Percentiles rank a stretch among this genome's conserved stretches.
Evolutionary conservation across 2,329 filamentous ascomycete species (phyloP).

Genomic region (Apiospora pterosperma): DNA sequence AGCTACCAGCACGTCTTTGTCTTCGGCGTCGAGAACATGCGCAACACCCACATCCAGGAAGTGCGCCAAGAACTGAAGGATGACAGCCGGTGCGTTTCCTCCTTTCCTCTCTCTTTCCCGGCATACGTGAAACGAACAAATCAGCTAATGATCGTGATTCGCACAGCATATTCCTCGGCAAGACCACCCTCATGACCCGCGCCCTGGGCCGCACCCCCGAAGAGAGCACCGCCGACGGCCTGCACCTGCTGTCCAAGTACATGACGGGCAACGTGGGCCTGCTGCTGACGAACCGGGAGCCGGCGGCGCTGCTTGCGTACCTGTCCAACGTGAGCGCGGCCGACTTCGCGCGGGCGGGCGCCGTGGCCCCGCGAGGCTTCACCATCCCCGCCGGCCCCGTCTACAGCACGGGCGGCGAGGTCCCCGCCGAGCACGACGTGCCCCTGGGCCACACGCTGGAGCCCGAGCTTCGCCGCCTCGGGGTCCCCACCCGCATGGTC

Average conservation of each 20-base stretch:
- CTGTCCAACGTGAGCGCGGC: conserved; percentile 70
- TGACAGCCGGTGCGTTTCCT: conserved; percentile 70
- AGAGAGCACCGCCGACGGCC: conserved; percentile 76
- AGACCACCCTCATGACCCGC: conserved; percentile 98
- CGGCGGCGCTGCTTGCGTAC: conserved; percentile 64
- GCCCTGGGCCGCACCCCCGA: conserved; percentile 77
- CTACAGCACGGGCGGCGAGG: conserved; percentile 75
- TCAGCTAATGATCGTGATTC: conserved; percentile 15
- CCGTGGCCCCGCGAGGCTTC: conserved; percentile 69
- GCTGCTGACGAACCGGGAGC: conserved; percentile 79
- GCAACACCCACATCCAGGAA: conserved; percentile 92
- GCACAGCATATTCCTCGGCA: conserved; percentile 89
- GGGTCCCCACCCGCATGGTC: conserved; percentile 83
- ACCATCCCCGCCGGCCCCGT: conserved; percentile 80
- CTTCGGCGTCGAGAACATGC: conserved; percentile 94
- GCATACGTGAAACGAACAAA: conserved; percentile 7
- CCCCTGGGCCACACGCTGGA: conserved; percentile 85
- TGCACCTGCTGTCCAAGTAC: conserved; percentile 65
- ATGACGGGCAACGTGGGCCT: conserved; percentile 83
- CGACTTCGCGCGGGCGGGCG: conserved; percentile 90
- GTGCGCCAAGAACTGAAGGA: conserved; percentile 73
- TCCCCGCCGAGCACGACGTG: conserved; percentile 77
- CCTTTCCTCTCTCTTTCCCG: background rate
- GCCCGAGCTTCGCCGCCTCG: conserved; percentile 83
- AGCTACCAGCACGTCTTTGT: conserved; percentile 90